A percentile compares a stretch with the other conserved stretches of the same genome.
Conservation (phyloP, 371 early-diverging fungal species). For the Mortierella polycephala region DNA sequence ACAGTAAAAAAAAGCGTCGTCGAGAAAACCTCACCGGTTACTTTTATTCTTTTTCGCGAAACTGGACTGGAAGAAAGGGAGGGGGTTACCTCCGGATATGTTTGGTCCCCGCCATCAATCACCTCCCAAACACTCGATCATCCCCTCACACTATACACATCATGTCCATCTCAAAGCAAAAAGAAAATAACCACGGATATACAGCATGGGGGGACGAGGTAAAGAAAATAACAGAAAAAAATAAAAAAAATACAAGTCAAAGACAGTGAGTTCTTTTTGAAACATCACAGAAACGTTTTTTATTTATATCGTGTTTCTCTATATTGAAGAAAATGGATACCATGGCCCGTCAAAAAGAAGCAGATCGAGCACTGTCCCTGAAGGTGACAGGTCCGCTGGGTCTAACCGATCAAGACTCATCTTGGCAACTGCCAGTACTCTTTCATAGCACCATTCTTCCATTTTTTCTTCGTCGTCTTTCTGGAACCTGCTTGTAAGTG, state of each 20-base stretch:
- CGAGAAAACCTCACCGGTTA: background rate
- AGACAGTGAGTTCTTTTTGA: background rate
- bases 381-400: slow-evolving; percentile 28
- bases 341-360: slow-evolving; percentile 16
- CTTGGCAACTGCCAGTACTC: slow-evolving; percentile 37
- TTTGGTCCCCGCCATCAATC: background rate
- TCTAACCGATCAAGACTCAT: slow-evolving; percentile 39
- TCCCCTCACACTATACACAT: background rate
- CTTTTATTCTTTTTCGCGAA: background rate
- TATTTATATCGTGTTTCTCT: background rate
- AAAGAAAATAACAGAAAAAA: background rate
- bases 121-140: background rate
- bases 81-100: background rate
- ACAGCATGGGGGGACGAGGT: too few relatives aligned
- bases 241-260: slow-evolving; percentile 1
- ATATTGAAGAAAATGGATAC: background rate
- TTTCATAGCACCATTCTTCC: slow-evolving; percentile 42
- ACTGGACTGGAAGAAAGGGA: too few relatives aligned
- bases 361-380: slow-evolving; percentile 27
- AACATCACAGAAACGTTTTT: background rate
- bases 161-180: slow-evolving; percentile 1
- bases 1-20: slow-evolving; percentile 40
- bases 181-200: background rate
- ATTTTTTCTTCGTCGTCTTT: slow-evolving; percentile 6
- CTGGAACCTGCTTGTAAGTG: background rate